Evolutionary conservation across 352 stramenopile species (phyloP), one percentile per base, ranked within the genome.

Genomic region (Pelagophyceae sp.): DNA sequence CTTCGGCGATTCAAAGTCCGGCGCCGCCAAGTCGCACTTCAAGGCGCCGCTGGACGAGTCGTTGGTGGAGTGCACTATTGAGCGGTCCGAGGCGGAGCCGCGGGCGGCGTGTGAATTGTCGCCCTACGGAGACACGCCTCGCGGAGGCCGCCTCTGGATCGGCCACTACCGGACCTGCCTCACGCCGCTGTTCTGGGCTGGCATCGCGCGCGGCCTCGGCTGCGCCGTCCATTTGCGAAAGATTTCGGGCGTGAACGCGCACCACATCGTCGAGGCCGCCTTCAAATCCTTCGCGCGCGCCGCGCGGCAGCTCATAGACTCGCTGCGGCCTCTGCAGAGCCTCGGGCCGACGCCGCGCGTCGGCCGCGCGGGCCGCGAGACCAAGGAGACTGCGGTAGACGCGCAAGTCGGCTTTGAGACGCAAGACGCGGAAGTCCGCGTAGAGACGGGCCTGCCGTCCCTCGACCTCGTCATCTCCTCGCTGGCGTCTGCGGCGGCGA

Each of bases 321-420:
- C 77, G 20, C 76, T 67, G 27, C 20, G 11, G 19, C 5, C n/a
- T 29, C 3, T 29, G 1, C 27, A 50, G 33, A 32, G 31, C 63
- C 29, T 3, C 58, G 27, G 29, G 32, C 38, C n/a, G n/a, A 78
- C 51, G 35, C 69, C 38, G 27, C 63, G 76, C 11, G 63, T 83
- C 29, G 88, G 84, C 17, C 80, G 69, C 54, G 85, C 92, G 64
- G 84, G 80, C 11, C 86, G 91, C 31, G 84, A 89, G 54, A 98
- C 94, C 6, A 97, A 96, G 83, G 94, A 98, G 84, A 98, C 94
- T 61, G 86, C 85, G 33, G 91, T 96, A 15, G 86, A 87, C 51
- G 71, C 97, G 5, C 76, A 83, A 76, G 82, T 98, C 50, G 90
- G 96, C 80, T 58, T 82, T 23, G 20, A 80, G 11, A 17, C 32